Conservation (phyloP, 805 yeast species). For the Saccharomycopsis synnaedendra region DNA sequence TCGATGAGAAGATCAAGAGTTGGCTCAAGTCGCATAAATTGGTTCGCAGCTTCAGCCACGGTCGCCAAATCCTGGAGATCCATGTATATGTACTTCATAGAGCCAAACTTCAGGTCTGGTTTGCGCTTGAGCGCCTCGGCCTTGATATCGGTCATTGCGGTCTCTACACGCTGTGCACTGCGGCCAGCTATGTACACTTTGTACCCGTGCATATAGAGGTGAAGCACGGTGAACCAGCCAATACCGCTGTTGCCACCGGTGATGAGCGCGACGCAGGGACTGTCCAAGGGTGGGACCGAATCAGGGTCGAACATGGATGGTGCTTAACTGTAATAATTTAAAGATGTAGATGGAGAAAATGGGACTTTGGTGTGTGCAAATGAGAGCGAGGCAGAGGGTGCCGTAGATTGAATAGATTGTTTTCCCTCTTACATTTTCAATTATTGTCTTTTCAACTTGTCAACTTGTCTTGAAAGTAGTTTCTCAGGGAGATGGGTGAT, state of each 20-base stretch:
- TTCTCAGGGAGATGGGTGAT: too few relatives aligned
- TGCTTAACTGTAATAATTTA: too few relatives aligned
- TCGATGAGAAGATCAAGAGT: conserved; percentile 51
- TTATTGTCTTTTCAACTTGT: too few relatives aligned
- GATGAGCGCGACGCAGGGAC: conserved; percentile 42
- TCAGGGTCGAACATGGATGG: too few relatives aligned
- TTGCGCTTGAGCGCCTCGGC: conserved; percentile 34
- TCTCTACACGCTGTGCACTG: conserved; percentile 39
- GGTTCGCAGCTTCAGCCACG: conserved; percentile 29
- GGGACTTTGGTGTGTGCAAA: too few relatives aligned
- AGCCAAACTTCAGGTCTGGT: conserved; percentile 26
- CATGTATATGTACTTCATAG: conserved; percentile 37
- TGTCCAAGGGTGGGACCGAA: too few relatives aligned
- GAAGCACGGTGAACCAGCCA: conserved; percentile 68
- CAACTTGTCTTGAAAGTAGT: too few relatives aligned
- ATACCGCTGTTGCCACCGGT: conserved; percentile 80
- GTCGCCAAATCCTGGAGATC: conserved; percentile 37
- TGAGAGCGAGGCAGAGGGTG: too few relatives aligned
- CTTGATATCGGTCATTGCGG: conserved; percentile 44
- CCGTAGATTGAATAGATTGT: too few relatives aligned
- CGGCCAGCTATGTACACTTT: conserved; percentile 68
- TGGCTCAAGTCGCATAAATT: conserved; percentile 30
- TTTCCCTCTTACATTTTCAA: too few relatives aligned
- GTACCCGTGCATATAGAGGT: conserved; percentile 70
- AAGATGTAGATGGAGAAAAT: too few relatives aligned